Evolutionary conservation across 2,329 filamentous ascomycete species (phyloP).

Genomic region (Cytospora mali): DNA sequence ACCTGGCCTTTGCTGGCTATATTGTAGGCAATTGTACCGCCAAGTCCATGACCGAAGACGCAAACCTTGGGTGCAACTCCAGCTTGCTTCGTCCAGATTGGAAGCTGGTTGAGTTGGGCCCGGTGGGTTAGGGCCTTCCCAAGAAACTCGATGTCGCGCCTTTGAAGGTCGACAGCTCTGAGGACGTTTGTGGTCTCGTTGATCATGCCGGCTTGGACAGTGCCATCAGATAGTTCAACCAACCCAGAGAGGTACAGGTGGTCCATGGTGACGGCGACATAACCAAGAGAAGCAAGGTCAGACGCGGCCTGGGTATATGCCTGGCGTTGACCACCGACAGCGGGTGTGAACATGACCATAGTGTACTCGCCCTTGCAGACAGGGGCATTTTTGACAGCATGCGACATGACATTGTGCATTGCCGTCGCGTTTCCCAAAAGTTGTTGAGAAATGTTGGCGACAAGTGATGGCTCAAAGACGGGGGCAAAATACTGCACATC

Average conservation of each 20-base stretch:
- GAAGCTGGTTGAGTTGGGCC: neutral
- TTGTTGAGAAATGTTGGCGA: conserved; percentile 4
- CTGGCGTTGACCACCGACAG: conserved; percentile 23
- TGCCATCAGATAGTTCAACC: neutral
- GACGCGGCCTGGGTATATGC: conserved; percentile 23
- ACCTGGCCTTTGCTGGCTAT: neutral
- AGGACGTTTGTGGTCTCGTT: neutral
- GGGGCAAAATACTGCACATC: conserved; percentile 4
- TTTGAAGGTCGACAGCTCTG: neutral
- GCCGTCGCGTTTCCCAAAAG: neutral
- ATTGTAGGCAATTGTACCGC: conserved; percentile 9
- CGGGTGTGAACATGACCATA: conserved; percentile 18
- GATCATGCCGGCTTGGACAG: neutral
- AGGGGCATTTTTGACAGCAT: conserved; percentile 2
- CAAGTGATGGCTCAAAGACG: conserved; percentile 16
- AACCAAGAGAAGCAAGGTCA: conserved; percentile 18
- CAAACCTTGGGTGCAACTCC: neutral
- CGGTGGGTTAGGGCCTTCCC: neutral
- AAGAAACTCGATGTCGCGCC: conserved; percentile 6
- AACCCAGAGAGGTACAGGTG: conserved; percentile 18
- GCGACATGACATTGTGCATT: conserved; percentile 23
- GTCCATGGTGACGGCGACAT: conserved; percentile 22
- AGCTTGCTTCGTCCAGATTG: neutral
- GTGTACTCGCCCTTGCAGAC: conserved; percentile 17
- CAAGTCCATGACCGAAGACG: conserved; percentile 23